A percentile compares a stretch with the other conserved stretches of the same genome.
Evolutionary conservation across 176 grass and related monocot species (phyloP).

Genomic region (Lolium rigidum): DNA sequence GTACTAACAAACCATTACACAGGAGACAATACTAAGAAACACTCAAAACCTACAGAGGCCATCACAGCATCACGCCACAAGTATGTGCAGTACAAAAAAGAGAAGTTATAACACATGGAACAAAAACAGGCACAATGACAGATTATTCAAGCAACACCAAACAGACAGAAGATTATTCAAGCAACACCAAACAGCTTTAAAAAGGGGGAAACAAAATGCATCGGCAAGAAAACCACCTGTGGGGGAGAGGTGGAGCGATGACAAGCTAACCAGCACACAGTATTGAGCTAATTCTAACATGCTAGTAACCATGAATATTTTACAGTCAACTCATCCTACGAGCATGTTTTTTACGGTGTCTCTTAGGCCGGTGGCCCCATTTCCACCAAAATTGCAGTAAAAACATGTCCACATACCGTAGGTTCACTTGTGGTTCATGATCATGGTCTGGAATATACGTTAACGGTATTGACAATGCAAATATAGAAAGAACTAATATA

Average conservation of each 20-base stretch:
- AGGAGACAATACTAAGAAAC: conserved; percentile 18
- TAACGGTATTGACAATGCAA: conserved; percentile 6
- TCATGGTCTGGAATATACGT: conserved; percentile 5
- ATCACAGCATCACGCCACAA: not conserved
- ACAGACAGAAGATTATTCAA: not conserved
- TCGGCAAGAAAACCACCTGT: not conserved
- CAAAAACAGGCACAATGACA: not conserved
- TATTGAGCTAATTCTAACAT: conserved; percentile 10
- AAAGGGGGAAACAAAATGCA: not conserved
- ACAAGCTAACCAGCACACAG: not conserved
- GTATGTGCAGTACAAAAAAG: not conserved
- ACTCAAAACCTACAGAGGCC: not conserved
- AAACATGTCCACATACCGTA: not conserved
- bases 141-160: too few species aligned
- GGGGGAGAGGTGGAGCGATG: not conserved
- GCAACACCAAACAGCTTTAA: not conserved
- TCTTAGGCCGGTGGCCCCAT: not conserved
- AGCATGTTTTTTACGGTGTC: not conserved
- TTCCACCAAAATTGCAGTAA: conserved; percentile 13
- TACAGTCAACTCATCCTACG: not conserved
- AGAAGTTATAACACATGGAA: not conserved
- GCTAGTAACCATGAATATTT: not conserved
- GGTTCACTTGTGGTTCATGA: not conserved
- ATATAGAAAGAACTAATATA: conserved; percentile 19
- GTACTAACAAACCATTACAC: conserved; percentile 23